phyloP scores from a whole-genome alignment of 148 eudicot genomes.

The Selenicereus undatus region DNA sequence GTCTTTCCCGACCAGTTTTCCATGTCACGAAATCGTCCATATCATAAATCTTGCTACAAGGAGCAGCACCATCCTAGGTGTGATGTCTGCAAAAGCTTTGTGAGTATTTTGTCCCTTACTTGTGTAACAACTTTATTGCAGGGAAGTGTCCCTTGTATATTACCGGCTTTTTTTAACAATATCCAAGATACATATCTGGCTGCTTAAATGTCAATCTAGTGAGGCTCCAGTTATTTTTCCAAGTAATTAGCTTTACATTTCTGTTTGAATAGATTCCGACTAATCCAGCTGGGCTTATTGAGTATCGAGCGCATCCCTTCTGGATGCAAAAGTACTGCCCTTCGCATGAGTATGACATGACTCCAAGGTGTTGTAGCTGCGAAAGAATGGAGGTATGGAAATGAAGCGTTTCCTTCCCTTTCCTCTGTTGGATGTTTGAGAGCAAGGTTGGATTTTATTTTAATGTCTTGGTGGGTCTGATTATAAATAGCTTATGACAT shows the following conservation, averaged over 20 bases:
- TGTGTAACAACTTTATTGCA: neutral
- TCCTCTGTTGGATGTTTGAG: neutral
- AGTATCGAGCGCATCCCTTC: slow-evolving; percentile 95
- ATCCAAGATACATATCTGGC: no score
- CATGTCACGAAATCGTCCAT: slow-evolving; percentile 72
- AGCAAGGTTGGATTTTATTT: neutral
- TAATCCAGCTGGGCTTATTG: slow-evolving; percentile 74
- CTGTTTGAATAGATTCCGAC: slow-evolving; percentile 60
- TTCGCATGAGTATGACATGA: slow-evolving; percentile 77
- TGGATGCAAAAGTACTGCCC: slow-evolving; percentile 99
- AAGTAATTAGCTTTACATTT: neutral
- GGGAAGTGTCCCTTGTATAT: no score
- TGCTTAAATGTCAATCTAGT: no score
- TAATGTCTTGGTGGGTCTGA: neutral
- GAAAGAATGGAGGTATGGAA: slow-evolving; percentile 88
- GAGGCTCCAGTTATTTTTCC: neutral
- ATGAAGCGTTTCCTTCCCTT: neutral
- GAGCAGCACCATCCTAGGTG: slow-evolving; percentile 87
- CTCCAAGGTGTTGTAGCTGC: slow-evolving; percentile 97
- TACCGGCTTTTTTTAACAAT: no score
- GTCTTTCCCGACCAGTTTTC: slow-evolving; percentile 51
- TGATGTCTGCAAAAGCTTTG: slow-evolving; percentile 82
- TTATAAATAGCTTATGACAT: neutral
- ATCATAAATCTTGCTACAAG: slow-evolving; percentile 84
- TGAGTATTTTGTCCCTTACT: slow-evolving; percentile 33